Base-by-base conservation (phyloP, 2,329 filamentous ascomycete species). In the Fusarium sp. region DNA sequence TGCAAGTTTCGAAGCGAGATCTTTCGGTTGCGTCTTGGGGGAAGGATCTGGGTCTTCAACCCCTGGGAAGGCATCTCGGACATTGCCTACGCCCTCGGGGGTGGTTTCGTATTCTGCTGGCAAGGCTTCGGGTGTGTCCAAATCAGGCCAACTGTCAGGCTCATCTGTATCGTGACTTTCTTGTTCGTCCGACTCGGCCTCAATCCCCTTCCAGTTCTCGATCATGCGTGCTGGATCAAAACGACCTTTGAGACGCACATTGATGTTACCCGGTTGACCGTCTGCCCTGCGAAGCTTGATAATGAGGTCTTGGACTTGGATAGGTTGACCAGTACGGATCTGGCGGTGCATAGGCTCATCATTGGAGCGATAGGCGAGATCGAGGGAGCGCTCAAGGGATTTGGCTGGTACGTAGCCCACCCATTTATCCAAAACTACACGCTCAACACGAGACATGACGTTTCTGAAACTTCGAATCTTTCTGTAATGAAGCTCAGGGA, bases 371-470 rank as follows among this genome's bases (percentile, higher is more conserved):
- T 73, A 76, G 9, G 76, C 72, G 3, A 71, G 63, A 30, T 76
- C 72, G 18, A 81, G 71, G 5, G 73, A 61, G 12, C 63, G 62
- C 15, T 66, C 73, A 9, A 81, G 78, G 11, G 73, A 45, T 44
- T 75, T 73, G n/a, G 66, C 42, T 20, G 78, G 78, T 38, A 63
- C 59, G 56, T 78, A 80, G 20, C 71, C 76, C 8, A 72, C 65
- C 61, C 77, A 79, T 16, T 53, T 63, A 11, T 66, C 51, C 16
- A 80, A 71, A n/a, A 81, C 76, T 52, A 72, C 72, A 56, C 75
- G 75, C 61, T 81, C 79, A 8, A 77, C 56, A 32, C 72, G 72
- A 6, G 76, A 74, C 65, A 76, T 74, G 12, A 80, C 59, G 22
- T 60, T 45, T 20, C 51, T 59, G n/a, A 49, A n/a, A 16, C 63